phyloP scores from a whole-genome alignment of 2,329 filamentous ascomycete genomes.

The Aspergillus fumigatiaffinis region DNA sequence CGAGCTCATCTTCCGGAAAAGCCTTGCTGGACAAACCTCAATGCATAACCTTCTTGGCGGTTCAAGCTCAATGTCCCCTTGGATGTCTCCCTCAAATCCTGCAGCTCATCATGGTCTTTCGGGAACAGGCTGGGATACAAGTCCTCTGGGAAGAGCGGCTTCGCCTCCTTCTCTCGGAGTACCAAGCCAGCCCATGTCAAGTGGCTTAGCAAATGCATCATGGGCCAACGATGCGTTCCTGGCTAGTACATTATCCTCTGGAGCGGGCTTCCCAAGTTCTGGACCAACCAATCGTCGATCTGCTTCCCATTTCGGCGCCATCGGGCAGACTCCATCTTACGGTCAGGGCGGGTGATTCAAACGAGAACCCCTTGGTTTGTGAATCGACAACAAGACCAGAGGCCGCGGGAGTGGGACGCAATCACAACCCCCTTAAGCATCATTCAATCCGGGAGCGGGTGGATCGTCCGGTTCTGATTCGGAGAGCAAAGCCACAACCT shows the following conservation, averaged over 20 bases:
- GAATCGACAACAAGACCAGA: not conserved
- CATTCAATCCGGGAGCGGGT: not conserved
- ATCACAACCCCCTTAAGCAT: not conserved
- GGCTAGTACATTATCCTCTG: conserved; percentile 26
- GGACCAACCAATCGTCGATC: conserved; percentile 26
- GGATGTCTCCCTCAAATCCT: conserved; percentile 18
- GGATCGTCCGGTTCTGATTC: not conserved
- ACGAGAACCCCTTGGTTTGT: not conserved
- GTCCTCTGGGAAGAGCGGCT: conserved; percentile 12
- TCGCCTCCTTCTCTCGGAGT: conserved; percentile 18
- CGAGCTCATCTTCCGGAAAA: conserved; percentile 27
- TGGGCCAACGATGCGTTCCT: conserved; percentile 38
- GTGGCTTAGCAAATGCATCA: conserved; percentile 25
- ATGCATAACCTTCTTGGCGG: conserved; percentile 18
- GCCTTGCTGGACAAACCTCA: conserved; percentile 23
- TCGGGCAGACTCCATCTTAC: conserved; percentile 47
- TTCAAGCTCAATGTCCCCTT: conserved; percentile 21
- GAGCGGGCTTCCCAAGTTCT: conserved; percentile 20
- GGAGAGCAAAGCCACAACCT: not conserved
- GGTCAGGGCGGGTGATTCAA: conserved; percentile 45
- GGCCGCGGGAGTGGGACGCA: too few species aligned
- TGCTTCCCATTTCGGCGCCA: conserved; percentile 34
- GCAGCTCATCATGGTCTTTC: conserved; percentile 13
- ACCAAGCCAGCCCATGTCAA: conserved; percentile 25
- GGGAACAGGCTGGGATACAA: conserved; percentile 23